Evolutionary conservation across 768 basidiomycete species (phyloP).

Genomic region (Mycena pura): DNA sequence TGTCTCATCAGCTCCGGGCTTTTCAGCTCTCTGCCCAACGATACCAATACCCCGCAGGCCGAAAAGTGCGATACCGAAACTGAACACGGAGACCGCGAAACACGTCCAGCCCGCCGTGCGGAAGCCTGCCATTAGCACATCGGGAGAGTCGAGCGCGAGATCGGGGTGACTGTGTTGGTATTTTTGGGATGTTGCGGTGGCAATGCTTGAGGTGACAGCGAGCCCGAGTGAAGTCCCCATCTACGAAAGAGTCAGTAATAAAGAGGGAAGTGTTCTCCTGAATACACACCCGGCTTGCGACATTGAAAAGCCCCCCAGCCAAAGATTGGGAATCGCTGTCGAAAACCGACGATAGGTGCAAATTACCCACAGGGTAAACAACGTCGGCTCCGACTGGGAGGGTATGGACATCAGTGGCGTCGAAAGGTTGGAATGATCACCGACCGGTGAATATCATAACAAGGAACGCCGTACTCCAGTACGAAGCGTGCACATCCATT

Average conservation of each 20-base stretch:
- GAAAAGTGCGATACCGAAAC: constrained; percentile 20
- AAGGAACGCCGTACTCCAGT: constrained; percentile 41
- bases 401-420: neutral
- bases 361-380: constrained; percentile 40
- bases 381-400: constrained; percentile 34
- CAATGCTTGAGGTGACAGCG: constrained; percentile 39
- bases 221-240: constrained; percentile 44
- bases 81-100: constrained; percentile 19
- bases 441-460: constrained; percentile 36
- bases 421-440: neutral
- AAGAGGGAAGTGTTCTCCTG: neutral
- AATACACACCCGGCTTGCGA: constrained; percentile 35
- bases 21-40: constrained; percentile 22
- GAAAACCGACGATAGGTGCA: constrained; percentile 38
- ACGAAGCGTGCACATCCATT: constrained; percentile 37
- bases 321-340: constrained; percentile 41
- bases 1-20: constrained; percentile 3
- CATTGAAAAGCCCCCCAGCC: constrained; percentile 43
- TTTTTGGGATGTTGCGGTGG: constrained; percentile 33
- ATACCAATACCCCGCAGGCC: constrained; percentile 30
- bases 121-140: constrained; percentile 42
- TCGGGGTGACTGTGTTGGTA: constrained; percentile 31
- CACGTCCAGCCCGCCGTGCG: constrained; percentile 39
- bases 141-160: constrained; percentile 29
- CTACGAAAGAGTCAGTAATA: neutral